These are phyloP conservation scores for Scorias spongiosa DNA, from an alignment of 2,329 filamentous ascomycete genomes.

Conservation along the genomic window DNA sequence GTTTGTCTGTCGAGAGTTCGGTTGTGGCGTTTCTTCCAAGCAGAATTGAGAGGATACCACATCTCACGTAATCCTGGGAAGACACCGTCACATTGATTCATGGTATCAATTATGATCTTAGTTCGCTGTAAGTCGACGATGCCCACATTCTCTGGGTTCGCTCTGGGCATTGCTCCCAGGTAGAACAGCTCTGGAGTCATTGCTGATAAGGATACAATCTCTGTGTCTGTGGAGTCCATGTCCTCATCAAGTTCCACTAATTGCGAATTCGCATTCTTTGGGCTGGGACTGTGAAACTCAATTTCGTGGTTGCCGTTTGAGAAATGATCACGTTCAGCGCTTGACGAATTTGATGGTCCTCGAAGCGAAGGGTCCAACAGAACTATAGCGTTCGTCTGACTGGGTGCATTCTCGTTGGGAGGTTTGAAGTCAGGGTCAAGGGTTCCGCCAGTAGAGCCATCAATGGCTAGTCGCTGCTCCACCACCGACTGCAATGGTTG, in stretches of 20 bases:
- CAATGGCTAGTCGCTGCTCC: no score
- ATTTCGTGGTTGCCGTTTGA: no score
- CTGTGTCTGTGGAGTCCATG: neutral
- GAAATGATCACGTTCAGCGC: no score
- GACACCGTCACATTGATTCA: conserved; percentile 38
- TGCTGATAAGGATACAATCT: neutral
- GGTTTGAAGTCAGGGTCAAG: no score
- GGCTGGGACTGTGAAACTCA: conserved; percentile 3
- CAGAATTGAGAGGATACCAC: conserved; percentile 37
- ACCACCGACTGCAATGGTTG: no score
- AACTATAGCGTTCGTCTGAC: no score
- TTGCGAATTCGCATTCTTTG: no score
- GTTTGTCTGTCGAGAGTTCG: conserved; percentile 33
- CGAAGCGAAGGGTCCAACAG: no score
- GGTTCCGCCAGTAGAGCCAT: no score
- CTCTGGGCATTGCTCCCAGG: neutral
- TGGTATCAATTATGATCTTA: conserved; percentile 38
- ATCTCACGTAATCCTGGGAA: conserved; percentile 41
- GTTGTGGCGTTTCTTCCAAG: conserved; percentile 34
- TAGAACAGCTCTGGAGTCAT: neutral
- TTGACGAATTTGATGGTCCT: no score
- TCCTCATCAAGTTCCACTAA: neutral
- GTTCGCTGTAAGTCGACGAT: conserved; percentile 30
- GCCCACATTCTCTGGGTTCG: conserved; percentile 18
- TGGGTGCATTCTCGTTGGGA: no score